Base-by-base conservation (phyloP, 2,329 filamentous ascomycete species). In the Stemphylium beticola region DNA sequence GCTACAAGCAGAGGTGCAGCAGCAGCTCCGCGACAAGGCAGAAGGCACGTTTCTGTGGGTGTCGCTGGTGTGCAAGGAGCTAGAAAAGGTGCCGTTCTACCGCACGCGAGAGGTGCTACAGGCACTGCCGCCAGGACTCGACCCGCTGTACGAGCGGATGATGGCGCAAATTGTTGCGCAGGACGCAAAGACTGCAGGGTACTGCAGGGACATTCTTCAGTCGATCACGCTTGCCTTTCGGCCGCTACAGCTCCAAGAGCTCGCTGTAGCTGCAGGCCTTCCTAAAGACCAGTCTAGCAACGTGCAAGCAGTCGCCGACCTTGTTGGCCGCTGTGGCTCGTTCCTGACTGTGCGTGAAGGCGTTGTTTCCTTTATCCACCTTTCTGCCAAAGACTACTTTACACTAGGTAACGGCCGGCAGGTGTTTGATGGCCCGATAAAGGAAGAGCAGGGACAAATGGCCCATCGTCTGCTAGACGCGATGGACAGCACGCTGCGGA, bases 31-130 rank as follows among this genome's bases (percentile, higher is more conserved):
- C 40, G 22, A 49, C 26, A 77, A 79, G 26, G 66, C 77, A 7
- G 56, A 77, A 15, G 68, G 58, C 10, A 81, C 77, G 0, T 79
- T 80, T 48, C 74, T 81, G 26, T 81, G 76, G 78, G 78, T 78
- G 20, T 72, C 77, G 15, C 38, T 57, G 34, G 76, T 78, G 4
- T 77, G 67, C 51, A 49, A 76, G 60, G 56, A 67, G 14, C 72
- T 78, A 9, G 54, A 58, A 31, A 50, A 66, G 1, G 45, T 63
- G 3, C 15, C 44, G 9, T 26, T 53, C 20, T 53, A 68, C n/a
- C 55, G 60, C 4, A 40, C 44, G 12, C 36, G 39, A 6, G 36
- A 47, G 17, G 50, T 56, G 48, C 32, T 76, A 4, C 38, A 58
- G 6, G 34, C 29, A 34, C 72, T 78, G 26, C 78, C 77, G 3